These are phyloP conservation scores for Colletotrichum lupini DNA, from an alignment of 2,329 filamentous ascomycete genomes.

Conservation along the genomic window DNA sequence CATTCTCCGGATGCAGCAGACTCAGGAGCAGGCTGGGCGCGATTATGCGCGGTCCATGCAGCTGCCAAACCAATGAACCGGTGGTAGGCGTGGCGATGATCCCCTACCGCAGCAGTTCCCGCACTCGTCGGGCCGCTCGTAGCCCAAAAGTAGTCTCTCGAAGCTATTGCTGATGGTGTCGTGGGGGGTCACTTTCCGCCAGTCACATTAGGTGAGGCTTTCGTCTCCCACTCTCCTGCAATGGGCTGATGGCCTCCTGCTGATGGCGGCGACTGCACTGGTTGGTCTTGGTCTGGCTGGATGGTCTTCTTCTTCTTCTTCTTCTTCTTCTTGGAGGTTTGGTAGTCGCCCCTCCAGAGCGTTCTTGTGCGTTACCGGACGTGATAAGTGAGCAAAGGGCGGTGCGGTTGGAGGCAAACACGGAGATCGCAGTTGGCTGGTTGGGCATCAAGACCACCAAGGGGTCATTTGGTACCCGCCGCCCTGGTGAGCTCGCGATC, in stretches of 20 bases:
- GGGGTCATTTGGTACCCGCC: background rate
- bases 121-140: conserved; percentile 31
- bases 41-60: conserved; percentile 30
- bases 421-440: background rate
- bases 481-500: conserved; percentile 7
- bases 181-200: conserved; percentile 9
- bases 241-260: background rate
- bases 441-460: conserved; percentile 32
- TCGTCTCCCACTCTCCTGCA: conserved; percentile 1
- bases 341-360: background rate
- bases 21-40: conserved; percentile 19
- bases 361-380: background rate
- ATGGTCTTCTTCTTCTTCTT: background rate
- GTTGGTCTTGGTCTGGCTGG: background rate
- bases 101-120: conserved; percentile 28
- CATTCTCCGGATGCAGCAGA: conserved; percentile 2
- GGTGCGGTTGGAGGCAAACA: background rate
- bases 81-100: conserved; percentile 18
- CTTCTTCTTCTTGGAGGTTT: background rate
- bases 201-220: conserved; percentile 31
- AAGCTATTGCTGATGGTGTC: conserved; percentile 12
- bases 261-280: background rate
- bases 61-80: conserved; percentile 29
- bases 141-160: conserved; percentile 21
- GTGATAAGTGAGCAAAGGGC: background rate